A percentile compares a stretch with the other conserved stretches of the same genome.
phyloP scores from a whole-genome alignment of 208 protist genomes.

The Trypanosoma avium region DNA sequence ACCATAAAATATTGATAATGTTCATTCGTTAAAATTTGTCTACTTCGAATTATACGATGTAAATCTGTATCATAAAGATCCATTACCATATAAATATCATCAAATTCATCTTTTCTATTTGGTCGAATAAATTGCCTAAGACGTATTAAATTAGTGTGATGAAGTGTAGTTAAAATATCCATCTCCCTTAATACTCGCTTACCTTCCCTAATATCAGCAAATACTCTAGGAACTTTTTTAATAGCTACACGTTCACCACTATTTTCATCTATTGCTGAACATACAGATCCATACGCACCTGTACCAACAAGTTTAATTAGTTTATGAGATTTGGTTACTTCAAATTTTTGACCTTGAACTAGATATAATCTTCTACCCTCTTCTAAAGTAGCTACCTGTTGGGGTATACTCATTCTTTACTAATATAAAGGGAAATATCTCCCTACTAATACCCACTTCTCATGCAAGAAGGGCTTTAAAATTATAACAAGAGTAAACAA shows the following conservation, averaged over 20 bases:
- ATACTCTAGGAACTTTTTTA: slow-evolving; percentile 96
- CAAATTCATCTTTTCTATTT: slow-evolving; percentile 58
- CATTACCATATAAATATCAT: slow-evolving; percentile 91
- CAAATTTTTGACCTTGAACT: slow-evolving; percentile 83
- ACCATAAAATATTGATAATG: slow-evolving; percentile 99
- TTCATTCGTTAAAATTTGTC: slow-evolving; percentile 95
- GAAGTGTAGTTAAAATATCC: slow-evolving; percentile 93
- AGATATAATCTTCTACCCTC: slow-evolving; percentile 74
- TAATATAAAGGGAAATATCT: slow-evolving; percentile 7
- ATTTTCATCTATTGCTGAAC: slow-evolving; percentile 61
- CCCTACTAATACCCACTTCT: slow-evolving; percentile 6
- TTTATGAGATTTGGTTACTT: slow-evolving; percentile 72
- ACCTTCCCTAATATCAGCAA: slow-evolving; percentile 94
- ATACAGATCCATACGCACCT: slow-evolving; percentile 88
- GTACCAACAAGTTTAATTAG: slow-evolving; percentile 82
- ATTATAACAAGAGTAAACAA: slow-evolving; percentile 21
- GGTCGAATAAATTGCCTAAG: slow-evolving; percentile 88
- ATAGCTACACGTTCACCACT: slow-evolving; percentile 93
- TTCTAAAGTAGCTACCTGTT: slow-evolving; percentile 36
- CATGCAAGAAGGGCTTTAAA: slow-evolving; percentile 14
- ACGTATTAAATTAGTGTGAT: slow-evolving; percentile 93
- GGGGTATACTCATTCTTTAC: slow-evolving; percentile 42
- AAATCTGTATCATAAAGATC: slow-evolving; percentile 97
- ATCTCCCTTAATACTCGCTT: slow-evolving; percentile 98
- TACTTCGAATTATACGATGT: slow-evolving; percentile 95